These are phyloP conservation scores for Aspergillus proliferans DNA, from an alignment of 2,329 filamentous ascomycete species.

Conservation along the genomic window DNA sequence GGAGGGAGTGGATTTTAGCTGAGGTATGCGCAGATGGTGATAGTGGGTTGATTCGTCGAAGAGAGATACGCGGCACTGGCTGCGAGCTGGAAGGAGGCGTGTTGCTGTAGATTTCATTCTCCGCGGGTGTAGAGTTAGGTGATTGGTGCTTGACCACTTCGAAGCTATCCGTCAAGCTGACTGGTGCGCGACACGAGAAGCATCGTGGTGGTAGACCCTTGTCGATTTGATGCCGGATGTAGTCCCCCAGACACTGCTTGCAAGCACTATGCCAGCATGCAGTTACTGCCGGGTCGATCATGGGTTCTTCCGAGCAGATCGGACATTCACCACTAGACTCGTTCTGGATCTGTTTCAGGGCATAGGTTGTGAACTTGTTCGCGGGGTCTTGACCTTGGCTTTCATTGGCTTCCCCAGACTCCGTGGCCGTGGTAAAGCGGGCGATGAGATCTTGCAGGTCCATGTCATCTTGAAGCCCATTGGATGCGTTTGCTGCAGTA, in stretches of 20 bases:
- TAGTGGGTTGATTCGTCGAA: conserved; percentile 56
- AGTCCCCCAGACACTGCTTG: conserved; percentile 84
- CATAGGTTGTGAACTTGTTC: conserved; percentile 76
- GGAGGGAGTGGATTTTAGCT: conserved; percentile 77
- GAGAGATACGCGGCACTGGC: conserved; percentile 48
- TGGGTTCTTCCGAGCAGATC: conserved; percentile 90
- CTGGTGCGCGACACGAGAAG: conserved; percentile 79
- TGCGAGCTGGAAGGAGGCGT: conserved; percentile 32
- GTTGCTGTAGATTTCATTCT: conserved; percentile 34
- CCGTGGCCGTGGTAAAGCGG: conserved; percentile 67
- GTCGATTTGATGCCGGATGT: conserved; percentile 78
- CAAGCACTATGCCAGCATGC: conserved; percentile 98
- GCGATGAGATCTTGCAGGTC: conserved; percentile 81
- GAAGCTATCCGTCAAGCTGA: conserved; percentile 81
- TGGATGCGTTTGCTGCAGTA: conserved; percentile 68
- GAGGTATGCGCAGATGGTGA: conserved; percentile 58
- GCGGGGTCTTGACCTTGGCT: conserved; percentile 45
- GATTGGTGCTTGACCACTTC: conserved; percentile 73
- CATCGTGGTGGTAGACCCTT: conserved; percentile 72
- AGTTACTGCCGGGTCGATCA: conserved; percentile 89
- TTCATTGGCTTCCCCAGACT: conserved; percentile 46
- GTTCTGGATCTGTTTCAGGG: conserved; percentile 82
- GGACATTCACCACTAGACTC: conserved; percentile 87
- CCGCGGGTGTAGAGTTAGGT: conserved; percentile 38
- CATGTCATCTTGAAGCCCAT: conserved; percentile 89